Percentiles rank a stretch among this genome's conserved stretches.
Evolutionary conservation across 225 moss, liverwort and hornwort genomes (phyloP).

Genomic region (Pleurozium schreberi): DNA sequence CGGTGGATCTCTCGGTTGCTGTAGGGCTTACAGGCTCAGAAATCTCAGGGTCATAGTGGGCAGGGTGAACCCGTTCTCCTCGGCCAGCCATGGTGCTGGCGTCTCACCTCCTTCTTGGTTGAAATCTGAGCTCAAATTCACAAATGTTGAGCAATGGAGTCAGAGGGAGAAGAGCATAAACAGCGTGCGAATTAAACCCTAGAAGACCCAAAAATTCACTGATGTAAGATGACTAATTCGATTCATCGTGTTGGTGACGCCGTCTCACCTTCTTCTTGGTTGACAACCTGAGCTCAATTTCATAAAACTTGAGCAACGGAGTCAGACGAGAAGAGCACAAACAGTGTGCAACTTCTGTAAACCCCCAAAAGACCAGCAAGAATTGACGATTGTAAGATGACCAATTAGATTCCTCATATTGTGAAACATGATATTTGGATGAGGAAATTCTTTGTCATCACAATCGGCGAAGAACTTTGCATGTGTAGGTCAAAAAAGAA

Average conservation of each 20-base stretch:
- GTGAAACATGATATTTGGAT: background rate
- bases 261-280: background rate
- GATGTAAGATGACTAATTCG: background rate
- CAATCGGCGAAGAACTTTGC: background rate
- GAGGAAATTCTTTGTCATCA: background rate
- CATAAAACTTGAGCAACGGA: background rate
- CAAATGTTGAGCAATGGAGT: background rate
- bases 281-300: background rate
- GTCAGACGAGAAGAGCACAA: background rate
- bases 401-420: background rate
- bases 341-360: background rate
- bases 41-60: constrained; percentile 11
- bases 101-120: background rate
- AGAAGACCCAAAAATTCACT: background rate
- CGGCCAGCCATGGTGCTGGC: constrained; percentile 12
- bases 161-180: background rate
- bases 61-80: constrained; percentile 33
- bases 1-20: constrained; percentile 29
- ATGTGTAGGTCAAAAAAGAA: background rate
- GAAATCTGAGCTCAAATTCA: background rate
- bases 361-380: background rate
- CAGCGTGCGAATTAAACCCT: background rate
- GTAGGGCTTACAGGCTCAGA: constrained; percentile 34
- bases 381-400: background rate
- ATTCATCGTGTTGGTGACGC: background rate